phyloP scores from a whole-genome alignment of 345 rosid genomes.

The Brassica incana region DNA sequence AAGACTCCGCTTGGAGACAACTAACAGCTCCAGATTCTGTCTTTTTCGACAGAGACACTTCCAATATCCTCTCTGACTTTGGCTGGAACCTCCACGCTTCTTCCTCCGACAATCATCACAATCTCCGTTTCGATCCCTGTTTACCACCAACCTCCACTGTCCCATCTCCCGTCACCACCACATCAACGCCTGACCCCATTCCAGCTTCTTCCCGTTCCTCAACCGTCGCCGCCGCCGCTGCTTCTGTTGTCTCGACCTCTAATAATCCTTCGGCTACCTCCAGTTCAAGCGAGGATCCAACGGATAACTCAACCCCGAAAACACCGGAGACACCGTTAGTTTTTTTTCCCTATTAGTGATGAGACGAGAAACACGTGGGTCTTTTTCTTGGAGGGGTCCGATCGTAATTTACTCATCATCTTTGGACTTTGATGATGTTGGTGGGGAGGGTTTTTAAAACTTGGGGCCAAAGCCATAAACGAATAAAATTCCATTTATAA shows the following conservation, averaged over 20 bases:
- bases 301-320: slow-evolving; percentile 70
- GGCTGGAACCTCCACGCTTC: slow-evolving; percentile 57
- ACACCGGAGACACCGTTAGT: slow-evolving; percentile 91
- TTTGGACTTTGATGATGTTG: background rate
- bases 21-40: slow-evolving; percentile 48
- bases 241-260: slow-evolving; percentile 40
- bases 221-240: background rate
- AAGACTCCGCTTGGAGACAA: slow-evolving; percentile 42
- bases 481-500: background rate
- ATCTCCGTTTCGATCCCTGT: background rate
- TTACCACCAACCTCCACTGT: background rate
- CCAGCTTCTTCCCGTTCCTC: slow-evolving; percentile 25
- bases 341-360: background rate
- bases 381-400: slow-evolving; percentile 33
- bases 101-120: slow-evolving; percentile 6
- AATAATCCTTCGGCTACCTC: slow-evolving; percentile 68
- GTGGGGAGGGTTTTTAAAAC: slow-evolving; percentile 5
- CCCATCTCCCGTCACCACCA: background rate
- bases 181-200: background rate
- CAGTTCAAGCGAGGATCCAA: slow-evolving; percentile 80
- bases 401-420: slow-evolving; percentile 42
- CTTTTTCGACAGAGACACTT: slow-evolving; percentile 54
- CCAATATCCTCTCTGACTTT: slow-evolving; percentile 58
- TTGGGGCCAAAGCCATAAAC: slow-evolving; percentile 24
- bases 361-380: slow-evolving; percentile 32